Conservation (phyloP, 78 protist genomes). For the Cavenderia fasciculata region DNA sequence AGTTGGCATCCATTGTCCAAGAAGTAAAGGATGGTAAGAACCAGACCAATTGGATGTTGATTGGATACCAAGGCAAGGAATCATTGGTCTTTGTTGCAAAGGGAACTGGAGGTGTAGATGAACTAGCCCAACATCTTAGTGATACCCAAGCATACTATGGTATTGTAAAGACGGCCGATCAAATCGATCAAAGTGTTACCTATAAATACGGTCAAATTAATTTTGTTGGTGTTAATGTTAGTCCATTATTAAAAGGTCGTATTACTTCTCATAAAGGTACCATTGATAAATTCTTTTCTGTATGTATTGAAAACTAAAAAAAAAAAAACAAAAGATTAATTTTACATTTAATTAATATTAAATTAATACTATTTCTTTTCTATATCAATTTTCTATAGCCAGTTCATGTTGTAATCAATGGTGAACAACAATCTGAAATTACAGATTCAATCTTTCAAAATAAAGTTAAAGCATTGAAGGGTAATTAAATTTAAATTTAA, state of each 20-base stretch:
- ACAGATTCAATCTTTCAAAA: neutral
- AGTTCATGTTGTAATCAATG: constrained; percentile 5
- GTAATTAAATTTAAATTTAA: too few species aligned
- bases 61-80: constrained; percentile 37
- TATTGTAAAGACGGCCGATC: constrained; percentile 24
- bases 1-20: neutral
- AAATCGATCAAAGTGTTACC: constrained; percentile 13
- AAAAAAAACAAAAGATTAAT: constrained; percentile 1
- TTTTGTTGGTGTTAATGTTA: constrained; percentile 52
- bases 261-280: constrained; percentile 41
- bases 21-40: constrained; percentile 10
- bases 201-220: constrained; percentile 31
- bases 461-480: constrained; percentile 29
- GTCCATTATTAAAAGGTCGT: constrained; percentile 56
- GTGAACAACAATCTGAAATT: constrained; percentile 10
- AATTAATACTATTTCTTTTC: too few species aligned
- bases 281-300: constrained; percentile 10
- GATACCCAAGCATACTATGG: constrained; percentile 39
- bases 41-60: constrained; percentile 48
- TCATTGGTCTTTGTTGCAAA: neutral
- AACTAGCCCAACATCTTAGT: constrained; percentile 5
- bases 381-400: too few species aligned
- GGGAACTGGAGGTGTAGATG: constrained; percentile 62
- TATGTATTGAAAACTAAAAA: neutral
- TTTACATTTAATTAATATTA: too few species aligned